Evolutionary conservation across 2,329 filamentous ascomycete genomes (phyloP), one percentile per base, ranked within the genome.

Genomic region (Trichoderma koningiopsis): DNA sequence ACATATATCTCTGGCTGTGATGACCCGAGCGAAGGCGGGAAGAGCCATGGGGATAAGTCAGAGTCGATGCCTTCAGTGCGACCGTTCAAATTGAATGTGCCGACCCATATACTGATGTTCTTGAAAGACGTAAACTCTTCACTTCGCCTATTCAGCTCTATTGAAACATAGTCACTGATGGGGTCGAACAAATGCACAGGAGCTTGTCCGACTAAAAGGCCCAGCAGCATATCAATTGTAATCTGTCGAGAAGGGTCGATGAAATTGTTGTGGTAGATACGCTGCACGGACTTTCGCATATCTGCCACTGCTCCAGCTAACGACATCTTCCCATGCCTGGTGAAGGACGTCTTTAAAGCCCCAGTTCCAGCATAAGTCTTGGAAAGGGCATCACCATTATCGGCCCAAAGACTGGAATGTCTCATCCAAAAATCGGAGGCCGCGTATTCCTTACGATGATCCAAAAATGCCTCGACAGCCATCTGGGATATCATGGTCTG

Each of bases 241-340:
- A 93, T 94, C 77, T 99, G 96, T 58, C 94, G 87, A 27, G 91
- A 92, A 73, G 97, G 97, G 78, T 99, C 96, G 10, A 94, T 88
- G 78, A 99, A 98, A 77, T 97, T 98, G 81, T 99, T 99, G 81
- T 97, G 95, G 77, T 97, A 98, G 72, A 97, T 88, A 70, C 96
- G 87, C 64, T 96, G 96, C 0, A 95, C 94, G 73, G 93, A 97
- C 80, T 99, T 99, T 67, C 95, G 89, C 56, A 94, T 92, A 81
- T 99, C 96, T n/a, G 96, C 94, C 73, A 99, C 88, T 13, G 94
- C 93, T 33, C 96, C 96, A 1, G 94, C 93, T 29, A 98, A 80
- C 13, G 94, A 97, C 93, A 97, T 97, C 80, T 97, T 98, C 40
- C 96, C 96, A 76, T 92, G 90, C 68, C 96, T 87, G 1, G 96